Evolutionary conservation across 371 early-diverging fungal species (phyloP).

Genomic region (Cokeromyces recurvatus): DNA sequence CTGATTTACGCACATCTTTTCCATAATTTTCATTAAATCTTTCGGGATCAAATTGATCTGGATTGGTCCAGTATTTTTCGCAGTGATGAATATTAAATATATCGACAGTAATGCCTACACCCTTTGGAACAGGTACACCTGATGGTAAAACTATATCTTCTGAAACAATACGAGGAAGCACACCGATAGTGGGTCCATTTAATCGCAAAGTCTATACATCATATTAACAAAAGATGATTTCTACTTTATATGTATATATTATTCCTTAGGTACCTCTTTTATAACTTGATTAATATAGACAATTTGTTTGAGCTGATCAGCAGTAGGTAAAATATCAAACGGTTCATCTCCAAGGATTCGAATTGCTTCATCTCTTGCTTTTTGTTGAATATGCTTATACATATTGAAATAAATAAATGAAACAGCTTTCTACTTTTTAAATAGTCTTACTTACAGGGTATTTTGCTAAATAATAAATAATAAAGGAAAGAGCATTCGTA

Average conservation of each 20-base stretch:
- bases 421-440: no score
- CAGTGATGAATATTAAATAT: constrained; percentile 30
- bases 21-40: constrained; percentile 1
- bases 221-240: no score
- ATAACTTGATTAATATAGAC: constrained; percentile 39
- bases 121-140: constrained; percentile 42
- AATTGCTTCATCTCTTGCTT: constrained; percentile 10
- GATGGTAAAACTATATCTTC: constrained; percentile 40
- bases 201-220: constrained; percentile 14
- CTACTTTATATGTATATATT: no score
- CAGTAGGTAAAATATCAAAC: constrained; percentile 15
- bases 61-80: constrained; percentile 21
- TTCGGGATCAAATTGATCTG: constrained; percentile 10
- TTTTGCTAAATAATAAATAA: constrained; percentile 27
- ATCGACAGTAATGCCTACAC: constrained; percentile 30
- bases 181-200: constrained; percentile 1
- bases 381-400: constrained; percentile 16
- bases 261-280: constrained; percentile 24
- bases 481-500: constrained; percentile 18
- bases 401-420: not conserved
- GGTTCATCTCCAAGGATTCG: constrained; percentile 11
- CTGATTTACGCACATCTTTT: not conserved
- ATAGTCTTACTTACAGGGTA: constrained; percentile 21
- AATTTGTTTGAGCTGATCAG: constrained; percentile 34
- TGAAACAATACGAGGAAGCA: constrained; percentile 10